Percentiles rank a stretch among this genome's conserved stretches.
These are phyloP conservation scores for Amaranthus palmeri DNA, from an alignment of 148 eudicot species.

Conservation along the genomic window DNA sequence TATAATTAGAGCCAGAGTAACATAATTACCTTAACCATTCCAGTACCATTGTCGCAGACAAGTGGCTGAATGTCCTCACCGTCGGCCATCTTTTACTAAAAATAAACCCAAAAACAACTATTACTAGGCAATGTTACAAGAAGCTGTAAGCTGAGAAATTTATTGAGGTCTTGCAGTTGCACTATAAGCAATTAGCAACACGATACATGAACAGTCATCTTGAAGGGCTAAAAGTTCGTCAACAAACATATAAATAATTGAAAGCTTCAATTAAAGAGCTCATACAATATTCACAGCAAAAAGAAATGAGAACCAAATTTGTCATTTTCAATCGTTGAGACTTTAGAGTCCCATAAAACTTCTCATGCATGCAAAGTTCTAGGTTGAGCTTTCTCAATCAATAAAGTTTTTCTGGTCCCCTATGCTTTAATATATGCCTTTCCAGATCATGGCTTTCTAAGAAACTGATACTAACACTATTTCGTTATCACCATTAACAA, in stretches of 20 bases:
- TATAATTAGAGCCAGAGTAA: not conserved
- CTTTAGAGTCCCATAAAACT: not conserved
- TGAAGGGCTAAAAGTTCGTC: not conserved
- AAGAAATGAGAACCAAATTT: not conserved
- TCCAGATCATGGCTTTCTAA: not conserved
- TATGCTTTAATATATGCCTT: not conserved
- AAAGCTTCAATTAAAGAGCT: not conserved
- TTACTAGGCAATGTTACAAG: not conserved
- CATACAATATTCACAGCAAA: not conserved
- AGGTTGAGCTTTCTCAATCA: not conserved
- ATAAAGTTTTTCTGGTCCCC: not conserved
- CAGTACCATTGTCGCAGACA: slow-evolving; percentile 84
- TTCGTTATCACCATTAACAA: too few relatives aligned
- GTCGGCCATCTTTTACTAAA: slow-evolving; percentile 57
- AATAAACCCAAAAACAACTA: slow-evolving; percentile 6
- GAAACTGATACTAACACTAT: not conserved
- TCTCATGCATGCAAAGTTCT: not conserved
- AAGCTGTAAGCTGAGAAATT: not conserved
- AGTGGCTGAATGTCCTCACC: slow-evolving; percentile 82
- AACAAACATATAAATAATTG: not conserved
- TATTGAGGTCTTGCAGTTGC: too few relatives aligned
- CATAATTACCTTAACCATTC: slow-evolving; percentile 69
- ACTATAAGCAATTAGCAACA: not conserved
- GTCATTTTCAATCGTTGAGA: not conserved
- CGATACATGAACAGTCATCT: not conserved